Evolutionary conservation across 1,139 yeast species (phyloP).

Genomic region (Zygosaccharomyces sapae): DNA sequence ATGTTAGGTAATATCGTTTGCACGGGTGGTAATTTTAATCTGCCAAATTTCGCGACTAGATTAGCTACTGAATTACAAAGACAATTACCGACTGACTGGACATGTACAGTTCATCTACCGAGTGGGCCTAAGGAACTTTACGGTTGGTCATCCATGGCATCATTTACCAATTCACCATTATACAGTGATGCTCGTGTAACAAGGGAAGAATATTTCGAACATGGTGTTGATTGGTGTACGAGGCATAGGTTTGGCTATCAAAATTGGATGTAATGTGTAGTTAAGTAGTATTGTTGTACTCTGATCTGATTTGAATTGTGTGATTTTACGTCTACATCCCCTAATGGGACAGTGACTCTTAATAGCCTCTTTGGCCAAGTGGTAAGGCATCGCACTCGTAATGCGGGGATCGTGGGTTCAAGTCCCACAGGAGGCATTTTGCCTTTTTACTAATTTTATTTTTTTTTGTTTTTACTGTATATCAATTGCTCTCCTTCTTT

Average conservation of each 20-base stretch:
- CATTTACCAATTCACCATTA: conserved; percentile 48
- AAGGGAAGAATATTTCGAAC: conserved; percentile 76
- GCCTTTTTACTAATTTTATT: conserved; percentile 9
- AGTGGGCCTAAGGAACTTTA: conserved; percentile 41
- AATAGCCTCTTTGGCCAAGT: conserved; percentile 50
- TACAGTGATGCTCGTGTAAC: conserved; percentile 60
- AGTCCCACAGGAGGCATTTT: conserved; percentile 52
- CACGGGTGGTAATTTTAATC: conserved; percentile 76
- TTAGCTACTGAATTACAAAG: conserved; percentile 56
- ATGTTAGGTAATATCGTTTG: conserved; percentile 74
- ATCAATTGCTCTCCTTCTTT: too few relatives aligned
- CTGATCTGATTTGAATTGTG: not conserved
- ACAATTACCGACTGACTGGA: conserved; percentile 67
- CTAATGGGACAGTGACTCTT: not conserved
- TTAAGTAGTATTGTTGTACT: not conserved
- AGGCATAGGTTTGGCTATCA: conserved; percentile 70
- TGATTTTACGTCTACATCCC: not conserved
- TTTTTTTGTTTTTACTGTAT: conserved; percentile 1
- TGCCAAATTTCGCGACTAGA: conserved; percentile 65
- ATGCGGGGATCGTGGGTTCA: conserved; percentile 62
- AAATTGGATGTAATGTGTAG: conserved; percentile 28
- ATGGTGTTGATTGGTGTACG: conserved; percentile 72
- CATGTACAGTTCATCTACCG: conserved; percentile 49
- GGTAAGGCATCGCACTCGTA: conserved; percentile 67
- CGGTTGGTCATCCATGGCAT: conserved; percentile 57